phyloP scores from a whole-genome alignment of 805 yeast species.

The Nakazawaea sp. region DNA sequence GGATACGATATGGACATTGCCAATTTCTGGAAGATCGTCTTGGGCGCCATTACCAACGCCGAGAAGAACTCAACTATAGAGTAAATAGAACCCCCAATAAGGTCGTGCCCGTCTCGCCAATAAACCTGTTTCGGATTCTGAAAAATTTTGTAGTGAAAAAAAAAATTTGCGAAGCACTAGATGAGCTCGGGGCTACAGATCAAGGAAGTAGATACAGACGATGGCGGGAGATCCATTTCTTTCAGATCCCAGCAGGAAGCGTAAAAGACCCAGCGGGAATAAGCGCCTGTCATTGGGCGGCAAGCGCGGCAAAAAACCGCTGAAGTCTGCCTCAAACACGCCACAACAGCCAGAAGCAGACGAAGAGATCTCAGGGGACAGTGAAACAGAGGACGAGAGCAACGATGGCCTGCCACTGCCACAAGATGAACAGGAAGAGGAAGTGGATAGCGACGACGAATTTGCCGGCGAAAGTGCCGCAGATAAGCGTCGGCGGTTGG shows the following conservation, averaged over 20 bases:
- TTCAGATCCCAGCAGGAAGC: slow-evolving; percentile 50
- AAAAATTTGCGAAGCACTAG: too few relatives aligned
- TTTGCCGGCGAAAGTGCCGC: slow-evolving; percentile 75
- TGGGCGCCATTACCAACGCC: slow-evolving; percentile 28
- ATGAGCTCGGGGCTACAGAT: too few relatives aligned
- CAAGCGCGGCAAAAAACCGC: slow-evolving; percentile 14
- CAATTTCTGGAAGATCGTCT: slow-evolving; percentile 40
- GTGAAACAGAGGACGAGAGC: slow-evolving; percentile 43
- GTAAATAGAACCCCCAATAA: neutral
- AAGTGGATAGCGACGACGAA: slow-evolving; percentile 65
- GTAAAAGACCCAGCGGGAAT: slow-evolving; percentile 28
- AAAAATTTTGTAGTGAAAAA: slow-evolving; percentile 4
- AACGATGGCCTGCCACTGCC: slow-evolving; percentile 29
- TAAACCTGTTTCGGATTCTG: neutral
- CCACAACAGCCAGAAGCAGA: slow-evolving; percentile 28
- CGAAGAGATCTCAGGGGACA: slow-evolving; percentile 47
- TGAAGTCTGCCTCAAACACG: slow-evolving; percentile 12
- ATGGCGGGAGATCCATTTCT: slow-evolving; percentile 60
- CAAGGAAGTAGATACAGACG: slow-evolving; percentile 2
- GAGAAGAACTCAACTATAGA: slow-evolving; percentile 19
- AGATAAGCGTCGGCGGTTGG: slow-evolving; percentile 89
- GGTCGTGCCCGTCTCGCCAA: neutral
- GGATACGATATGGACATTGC: slow-evolving; percentile 31
- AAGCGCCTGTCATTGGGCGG: slow-evolving; percentile 11
- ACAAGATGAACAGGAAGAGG: slow-evolving; percentile 25